Percentiles rank a stretch among this genome's conserved stretches.
phyloP scores from a whole-genome alignment of 768 basidiomycete genomes.

The Tremella yokohamensis region DNA sequence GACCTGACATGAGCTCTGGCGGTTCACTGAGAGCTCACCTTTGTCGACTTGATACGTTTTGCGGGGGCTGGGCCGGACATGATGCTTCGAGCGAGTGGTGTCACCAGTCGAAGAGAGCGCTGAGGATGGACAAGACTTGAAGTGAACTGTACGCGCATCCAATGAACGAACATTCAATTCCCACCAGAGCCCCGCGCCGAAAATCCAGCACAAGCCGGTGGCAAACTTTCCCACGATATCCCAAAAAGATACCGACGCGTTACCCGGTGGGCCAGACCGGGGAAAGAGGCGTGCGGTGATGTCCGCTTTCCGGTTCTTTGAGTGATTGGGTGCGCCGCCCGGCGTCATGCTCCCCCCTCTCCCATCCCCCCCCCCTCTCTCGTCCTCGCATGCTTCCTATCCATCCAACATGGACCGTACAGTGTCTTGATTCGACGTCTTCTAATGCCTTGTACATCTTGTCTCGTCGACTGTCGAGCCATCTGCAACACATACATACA shows the following conservation, averaged over 20 bases:
- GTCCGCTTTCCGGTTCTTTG: too few relatives aligned
- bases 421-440: neutral
- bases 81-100: constrained; percentile 1
- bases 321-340: too few relatives aligned
- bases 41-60: constrained; percentile 47
- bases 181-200: too few relatives aligned
- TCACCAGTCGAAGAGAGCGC: too few relatives aligned
- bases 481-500: neutral
- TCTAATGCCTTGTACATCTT: too few relatives aligned
- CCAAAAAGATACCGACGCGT: neutral
- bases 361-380: neutral
- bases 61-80: constrained; percentile 34
- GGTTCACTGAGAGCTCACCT: constrained; percentile 16
- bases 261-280: too few relatives aligned
- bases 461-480: neutral
- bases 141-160: too few relatives aligned
- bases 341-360: too few relatives aligned
- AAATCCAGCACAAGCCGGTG: too few relatives aligned
- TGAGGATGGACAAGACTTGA: too few relatives aligned
- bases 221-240: neutral
- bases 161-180: too few relatives aligned
- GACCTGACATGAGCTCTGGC: constrained; percentile 53
- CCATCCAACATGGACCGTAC: neutral
- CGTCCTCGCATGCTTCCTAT: neutral
- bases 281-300: too few relatives aligned